Base-by-base conservation (phyloP, 169 alveolate genomes). In the Blepharisma undulans region DNA sequence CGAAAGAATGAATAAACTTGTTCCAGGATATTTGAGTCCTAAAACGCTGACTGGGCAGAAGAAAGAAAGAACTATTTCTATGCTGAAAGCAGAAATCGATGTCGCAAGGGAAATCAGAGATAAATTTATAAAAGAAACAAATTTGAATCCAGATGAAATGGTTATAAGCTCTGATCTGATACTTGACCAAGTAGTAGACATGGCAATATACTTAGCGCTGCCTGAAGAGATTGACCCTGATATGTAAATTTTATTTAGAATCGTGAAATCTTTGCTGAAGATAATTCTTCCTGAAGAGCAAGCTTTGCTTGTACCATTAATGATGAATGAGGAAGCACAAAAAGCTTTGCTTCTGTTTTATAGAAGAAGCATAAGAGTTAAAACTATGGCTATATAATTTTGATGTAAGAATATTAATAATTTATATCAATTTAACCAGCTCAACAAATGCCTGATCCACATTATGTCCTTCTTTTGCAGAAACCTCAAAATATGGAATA, bases 381-480 rank as follows among this genome's bases (percentile, higher is more conserved):
- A 5, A 48, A 48, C 66, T 48, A 48, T 48, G 66, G 66, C 66
- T 18, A 48, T 48, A 48, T 48, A 48, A 48, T 48, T 48, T 48
- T 48, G 66, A 48, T 48, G 66, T 48, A 48, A 48, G 10, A 12
- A 5, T 48, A 48, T 48, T 48, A 48, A 48, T 48, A 48, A 48
- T 48, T 48, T 48, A 48, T 48, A 48, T 0, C 66, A 48, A 48
- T 48, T 48, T 5, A 48, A 48, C 14, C 21, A 48, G 66, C 10
- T 92, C 96, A 82, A 79, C 89, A 80, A 96, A 96, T 0, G 97
- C 97, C 18, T 87, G 76, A 25, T 96, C 96, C 18, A 96, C 95
- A 79, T 95, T 95, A 30, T 90, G 84, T 16, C 92, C 94, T 76
- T 94, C 95, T 91, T 96, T 96, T 30, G 98, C 97, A 22, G 93